A percentile compares a stretch with the other conserved stretches of the same genome.
phyloP scores from a whole-genome alignment of 345 rosid genomes.

The Murraya paniculata region DNA sequence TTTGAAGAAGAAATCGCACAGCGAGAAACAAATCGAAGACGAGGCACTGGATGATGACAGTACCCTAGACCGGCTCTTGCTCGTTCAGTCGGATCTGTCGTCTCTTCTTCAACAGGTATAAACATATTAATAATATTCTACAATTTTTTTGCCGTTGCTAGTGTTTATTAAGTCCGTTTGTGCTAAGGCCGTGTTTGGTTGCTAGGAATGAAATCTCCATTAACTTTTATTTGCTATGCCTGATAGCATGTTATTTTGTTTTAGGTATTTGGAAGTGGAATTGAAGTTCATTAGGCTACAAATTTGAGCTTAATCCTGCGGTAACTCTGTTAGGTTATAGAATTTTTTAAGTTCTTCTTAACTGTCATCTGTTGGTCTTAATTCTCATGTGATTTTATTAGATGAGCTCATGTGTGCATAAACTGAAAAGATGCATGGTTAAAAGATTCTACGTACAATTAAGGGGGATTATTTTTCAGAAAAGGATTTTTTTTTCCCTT shows the following conservation, averaged over 20 bases:
- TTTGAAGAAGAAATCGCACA: constrained; percentile 9
- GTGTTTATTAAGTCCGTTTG: background rate
- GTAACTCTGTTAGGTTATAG: background rate
- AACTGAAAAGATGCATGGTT: background rate
- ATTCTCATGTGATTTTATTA: background rate
- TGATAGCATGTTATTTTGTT: background rate
- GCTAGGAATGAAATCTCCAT: background rate
- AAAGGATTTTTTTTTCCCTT: background rate
- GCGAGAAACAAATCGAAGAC: constrained; percentile 14
- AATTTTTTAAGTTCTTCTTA: background rate
- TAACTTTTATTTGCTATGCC: background rate
- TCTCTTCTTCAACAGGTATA: constrained; percentile 58
- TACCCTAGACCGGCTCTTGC: constrained; percentile 54
- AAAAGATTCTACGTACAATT: background rate
- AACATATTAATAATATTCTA: background rate
- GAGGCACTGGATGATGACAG: constrained; percentile 19
- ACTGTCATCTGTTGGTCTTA: background rate
- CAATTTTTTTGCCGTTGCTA: no score
- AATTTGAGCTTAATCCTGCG: background rate
- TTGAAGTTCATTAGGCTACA: background rate
- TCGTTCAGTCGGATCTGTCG: constrained; percentile 67
- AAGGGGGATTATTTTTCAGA: background rate
- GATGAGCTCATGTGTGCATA: background rate
- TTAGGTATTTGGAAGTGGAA: background rate
- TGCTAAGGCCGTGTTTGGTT: background rate